Conservation (phyloP, 2,329 filamentous ascomycete genomes). For the Ceratocystis destructans region DNA sequence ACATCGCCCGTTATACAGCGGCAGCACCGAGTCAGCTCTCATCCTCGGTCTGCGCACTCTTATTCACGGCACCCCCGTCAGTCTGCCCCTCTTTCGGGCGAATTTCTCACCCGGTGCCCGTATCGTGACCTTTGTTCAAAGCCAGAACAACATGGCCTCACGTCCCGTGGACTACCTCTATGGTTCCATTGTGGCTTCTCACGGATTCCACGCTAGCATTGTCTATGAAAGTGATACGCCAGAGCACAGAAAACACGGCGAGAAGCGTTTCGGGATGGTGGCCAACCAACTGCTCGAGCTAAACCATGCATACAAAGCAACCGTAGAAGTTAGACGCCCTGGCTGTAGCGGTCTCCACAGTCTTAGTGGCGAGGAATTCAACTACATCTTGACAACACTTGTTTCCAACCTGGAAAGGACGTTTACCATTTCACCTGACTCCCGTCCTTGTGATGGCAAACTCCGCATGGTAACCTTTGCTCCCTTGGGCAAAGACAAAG, state of each 20-base stretch:
- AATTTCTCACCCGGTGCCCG: conserved; percentile 45
- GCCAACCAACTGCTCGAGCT: conserved; percentile 56
- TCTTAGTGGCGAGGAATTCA: conserved; percentile 35
- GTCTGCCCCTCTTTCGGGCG: conserved; percentile 50
- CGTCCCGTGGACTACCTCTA: conserved; percentile 34
- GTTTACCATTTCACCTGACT: conserved; percentile 68
- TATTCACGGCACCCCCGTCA: conserved; percentile 39
- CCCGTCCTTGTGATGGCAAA: conserved; percentile 54
- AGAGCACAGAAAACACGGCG: conserved; percentile 63
- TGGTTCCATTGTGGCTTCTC: conserved; percentile 76
- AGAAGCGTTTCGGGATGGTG: conserved; percentile 70
- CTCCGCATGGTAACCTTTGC: conserved; percentile 66
- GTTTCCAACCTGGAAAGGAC: conserved; percentile 70
- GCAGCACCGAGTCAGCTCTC: conserved; percentile 29
- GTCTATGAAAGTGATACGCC: conserved; percentile 84
- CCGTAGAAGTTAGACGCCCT: conserved; percentile 27
- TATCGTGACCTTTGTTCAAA: conserved; percentile 29
- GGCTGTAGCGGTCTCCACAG: conserved; percentile 21
- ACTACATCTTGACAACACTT: conserved; percentile 62
- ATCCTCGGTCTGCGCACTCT: conserved; percentile 43
- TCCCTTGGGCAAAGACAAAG: conserved; percentile 46
- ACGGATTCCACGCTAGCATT: conserved; percentile 77
- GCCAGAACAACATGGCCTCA: conserved; percentile 1
- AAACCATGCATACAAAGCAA: conserved; percentile 37
- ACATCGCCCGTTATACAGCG: conserved; percentile 42